Percentiles rank a stretch among this genome's conserved stretches.
phyloP scores from a whole-genome alignment of 768 basidiomycete species.

The Thelephora ganbajun region DNA sequence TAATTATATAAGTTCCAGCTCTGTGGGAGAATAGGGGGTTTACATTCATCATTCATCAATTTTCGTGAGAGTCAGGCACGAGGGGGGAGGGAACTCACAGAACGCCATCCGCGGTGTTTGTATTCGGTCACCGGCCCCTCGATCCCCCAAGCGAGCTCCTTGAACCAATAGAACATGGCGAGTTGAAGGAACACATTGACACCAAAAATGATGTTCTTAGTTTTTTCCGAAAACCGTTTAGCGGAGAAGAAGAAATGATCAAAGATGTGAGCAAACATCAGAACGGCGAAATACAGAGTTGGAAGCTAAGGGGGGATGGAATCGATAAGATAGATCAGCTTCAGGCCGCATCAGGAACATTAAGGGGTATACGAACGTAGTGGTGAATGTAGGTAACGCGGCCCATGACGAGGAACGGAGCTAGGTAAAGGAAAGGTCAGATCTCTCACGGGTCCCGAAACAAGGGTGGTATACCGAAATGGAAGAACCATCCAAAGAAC shows the following conservation, averaged over 20 bases:
- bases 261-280: conserved; percentile 81
- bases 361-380: conserved; percentile 46
- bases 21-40: conserved; percentile 9
- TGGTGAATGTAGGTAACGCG: conserved; percentile 94
- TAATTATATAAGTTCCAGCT: conserved; percentile 23
- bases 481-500: conserved; percentile 83
- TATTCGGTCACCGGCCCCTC: conserved; percentile 76
- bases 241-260: conserved; percentile 90
- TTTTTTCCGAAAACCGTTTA: conserved; percentile 39
- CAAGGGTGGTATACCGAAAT: conserved; percentile 50
- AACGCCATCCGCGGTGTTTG: conserved; percentile 70
- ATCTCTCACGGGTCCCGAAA: neutral
- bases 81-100: conserved; percentile 21
- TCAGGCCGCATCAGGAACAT: too few species aligned
- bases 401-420: conserved; percentile 96
- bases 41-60: neutral
- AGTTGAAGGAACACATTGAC: conserved; percentile 45
- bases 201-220: conserved; percentile 64
- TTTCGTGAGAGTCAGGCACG: too few species aligned
- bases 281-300: conserved; percentile 90
- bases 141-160: conserved; percentile 78
- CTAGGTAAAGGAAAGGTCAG: conserved; percentile 25
- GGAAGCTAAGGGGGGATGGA: conserved; percentile 44
- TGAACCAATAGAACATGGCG: conserved; percentile 93
- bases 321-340: too few species aligned